Conservation (phyloP, 371 early-diverging fungal species). For the Mucor plumbeus region DNA sequence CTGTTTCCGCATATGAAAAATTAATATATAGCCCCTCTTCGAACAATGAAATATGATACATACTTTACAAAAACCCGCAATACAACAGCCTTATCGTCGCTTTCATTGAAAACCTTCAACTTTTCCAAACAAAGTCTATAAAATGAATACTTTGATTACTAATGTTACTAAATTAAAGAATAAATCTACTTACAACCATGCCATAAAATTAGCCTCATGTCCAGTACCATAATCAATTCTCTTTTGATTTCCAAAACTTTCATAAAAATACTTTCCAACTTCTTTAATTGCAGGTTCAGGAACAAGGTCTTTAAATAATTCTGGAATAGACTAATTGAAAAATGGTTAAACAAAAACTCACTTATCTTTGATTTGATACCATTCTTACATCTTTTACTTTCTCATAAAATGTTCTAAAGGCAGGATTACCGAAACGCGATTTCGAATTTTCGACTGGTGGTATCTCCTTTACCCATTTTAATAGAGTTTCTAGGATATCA, state of each 20-base stretch:
- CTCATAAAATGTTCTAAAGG: constrained; percentile 85
- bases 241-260: constrained; percentile 94
- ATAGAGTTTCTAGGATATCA: constrained; percentile 65
- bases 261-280: constrained; percentile 80
- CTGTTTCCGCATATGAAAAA: constrained; percentile 26
- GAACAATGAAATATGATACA: background rate
- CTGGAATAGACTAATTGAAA: constrained; percentile 19
- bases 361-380: constrained; percentile 7
- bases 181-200: constrained; percentile 74
- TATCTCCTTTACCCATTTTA: constrained; percentile 67
- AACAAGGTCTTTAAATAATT: constrained; percentile 49
- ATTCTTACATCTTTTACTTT: constrained; percentile 60
- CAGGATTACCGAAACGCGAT: constrained; percentile 91
- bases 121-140: constrained; percentile 79
- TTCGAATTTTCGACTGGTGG: constrained; percentile 80
- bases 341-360: background rate
- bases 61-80: constrained; percentile 82
- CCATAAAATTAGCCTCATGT: constrained; percentile 97
- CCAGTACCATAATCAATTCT: constrained; percentile 99
- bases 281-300: constrained; percentile 65
- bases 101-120: constrained; percentile 63
- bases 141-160: background rate
- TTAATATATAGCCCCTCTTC: background rate
- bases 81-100: constrained; percentile 79
- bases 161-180: background rate